These are phyloP conservation scores for Glutinoglossum americanum DNA, from an alignment of 495 filamentous ascomycete species.

Conservation along the genomic window DNA sequence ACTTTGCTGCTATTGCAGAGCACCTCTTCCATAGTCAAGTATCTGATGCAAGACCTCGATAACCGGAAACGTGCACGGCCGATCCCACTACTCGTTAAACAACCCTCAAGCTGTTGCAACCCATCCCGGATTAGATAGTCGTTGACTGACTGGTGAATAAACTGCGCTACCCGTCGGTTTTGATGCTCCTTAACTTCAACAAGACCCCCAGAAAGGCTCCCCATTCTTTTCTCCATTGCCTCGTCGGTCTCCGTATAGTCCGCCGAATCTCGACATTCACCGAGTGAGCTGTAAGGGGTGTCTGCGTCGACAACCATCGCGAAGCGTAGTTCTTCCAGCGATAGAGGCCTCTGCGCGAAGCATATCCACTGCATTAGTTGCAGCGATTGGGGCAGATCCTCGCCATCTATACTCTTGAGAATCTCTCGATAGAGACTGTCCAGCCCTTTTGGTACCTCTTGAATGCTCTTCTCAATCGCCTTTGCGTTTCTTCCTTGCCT, in stretches of 20 bases:
- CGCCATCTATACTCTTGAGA: constrained; percentile 5
- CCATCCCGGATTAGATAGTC: too few species aligned
- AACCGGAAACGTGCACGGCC: neutral
- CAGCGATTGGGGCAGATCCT: constrained; percentile 1
- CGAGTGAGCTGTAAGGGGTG: constrained; percentile 8
- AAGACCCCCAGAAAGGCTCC: constrained; percentile 17
- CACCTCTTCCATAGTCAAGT: neutral
- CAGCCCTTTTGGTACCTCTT: neutral
- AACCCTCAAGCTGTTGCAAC: too few species aligned
- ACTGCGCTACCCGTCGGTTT: constrained; percentile 13
- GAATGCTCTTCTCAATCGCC: neutral
- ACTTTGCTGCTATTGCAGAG: neutral
- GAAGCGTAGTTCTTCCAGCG: constrained; percentile 14
- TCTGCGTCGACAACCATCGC: constrained; percentile 13
- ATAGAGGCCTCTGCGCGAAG: constrained; percentile 13
- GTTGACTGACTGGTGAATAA: constrained; percentile 22
- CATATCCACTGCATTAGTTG: constrained; percentile 18
- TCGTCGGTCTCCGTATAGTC: neutral
- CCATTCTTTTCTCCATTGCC: constrained; percentile 13
- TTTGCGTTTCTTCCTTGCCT: neutral
- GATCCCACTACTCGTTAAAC: too few species aligned
- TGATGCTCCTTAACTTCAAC: constrained; percentile 11
- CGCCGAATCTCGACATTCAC: constrained; percentile 4
- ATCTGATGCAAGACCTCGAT: neutral
- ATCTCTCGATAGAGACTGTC: constrained; percentile 13